Evolutionary conservation across 78 protist species (phyloP).

Genomic region (Dictyostelium brefeldianum): DNA sequence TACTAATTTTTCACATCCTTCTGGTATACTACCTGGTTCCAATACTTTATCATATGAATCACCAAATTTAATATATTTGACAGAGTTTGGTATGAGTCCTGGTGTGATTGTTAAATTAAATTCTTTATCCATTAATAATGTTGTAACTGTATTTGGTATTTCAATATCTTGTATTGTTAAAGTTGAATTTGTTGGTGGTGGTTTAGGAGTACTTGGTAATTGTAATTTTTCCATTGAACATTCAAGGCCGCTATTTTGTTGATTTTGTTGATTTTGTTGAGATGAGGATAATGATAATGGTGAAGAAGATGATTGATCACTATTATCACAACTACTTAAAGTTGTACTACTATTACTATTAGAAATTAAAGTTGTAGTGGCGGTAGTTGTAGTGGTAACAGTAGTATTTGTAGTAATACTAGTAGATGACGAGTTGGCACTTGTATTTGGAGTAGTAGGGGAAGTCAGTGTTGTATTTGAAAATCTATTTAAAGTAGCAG

Average conservation of each 20-base stretch:
- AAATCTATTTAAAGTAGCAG: background rate
- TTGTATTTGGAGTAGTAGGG: background rate
- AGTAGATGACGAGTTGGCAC: background rate
- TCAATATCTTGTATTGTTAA: background rate
- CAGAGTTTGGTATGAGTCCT: background rate
- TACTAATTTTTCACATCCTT: background rate
- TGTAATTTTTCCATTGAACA: too few species aligned
- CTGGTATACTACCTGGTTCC: slow-evolving; percentile 7
- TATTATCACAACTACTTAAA: too few species aligned
- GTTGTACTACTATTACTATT: too few species aligned
- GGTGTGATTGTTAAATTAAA: background rate
- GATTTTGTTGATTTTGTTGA: background rate
- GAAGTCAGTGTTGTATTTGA: background rate
- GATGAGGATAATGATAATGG: background rate
- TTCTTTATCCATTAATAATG: background rate
- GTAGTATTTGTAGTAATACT: background rate
- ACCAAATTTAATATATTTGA: background rate
- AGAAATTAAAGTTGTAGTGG: background rate
- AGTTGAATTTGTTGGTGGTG: background rate
- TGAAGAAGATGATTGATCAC: background rate
- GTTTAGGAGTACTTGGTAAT: background rate
- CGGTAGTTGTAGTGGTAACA: background rate
- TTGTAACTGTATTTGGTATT: slow-evolving; percentile 6
- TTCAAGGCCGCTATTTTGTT: too few species aligned
- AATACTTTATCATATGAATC: slow-evolving; percentile 1